A percentile compares a stretch with the other conserved stretches of the same genome.
These are phyloP conservation scores for Rhizopogon roseolus DNA, from an alignment of 768 basidiomycete species.

Conservation along the genomic window DNA sequence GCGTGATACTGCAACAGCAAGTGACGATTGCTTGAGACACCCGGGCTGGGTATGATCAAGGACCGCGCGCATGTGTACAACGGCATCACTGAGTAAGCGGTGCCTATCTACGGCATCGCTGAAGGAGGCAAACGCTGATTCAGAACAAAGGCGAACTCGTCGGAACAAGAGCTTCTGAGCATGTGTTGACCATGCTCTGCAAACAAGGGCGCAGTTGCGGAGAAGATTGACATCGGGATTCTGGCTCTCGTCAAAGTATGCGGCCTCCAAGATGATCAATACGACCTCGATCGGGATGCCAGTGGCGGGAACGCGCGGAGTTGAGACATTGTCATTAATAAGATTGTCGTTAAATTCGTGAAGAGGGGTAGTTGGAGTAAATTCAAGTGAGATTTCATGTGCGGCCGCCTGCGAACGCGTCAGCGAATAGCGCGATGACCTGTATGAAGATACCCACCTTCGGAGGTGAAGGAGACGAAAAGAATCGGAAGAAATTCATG, in stretches of 20 bases:
- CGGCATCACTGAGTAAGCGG: constrained; percentile 47
- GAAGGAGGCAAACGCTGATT: constrained; percentile 52
- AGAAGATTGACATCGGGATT: constrained; percentile 40
- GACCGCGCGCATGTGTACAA: constrained; percentile 48
- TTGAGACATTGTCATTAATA: too few species aligned
- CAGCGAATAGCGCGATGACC: neutral
- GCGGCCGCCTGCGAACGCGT: constrained; percentile 23
- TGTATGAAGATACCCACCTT: constrained; percentile 15
- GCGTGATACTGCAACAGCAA: constrained; percentile 51
- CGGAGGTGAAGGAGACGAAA: constrained; percentile 16
- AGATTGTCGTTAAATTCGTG: constrained; percentile 12
- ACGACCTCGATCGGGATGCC: constrained; percentile 61
- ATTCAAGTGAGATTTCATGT: constrained; percentile 35
- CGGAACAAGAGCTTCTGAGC: constrained; percentile 65
- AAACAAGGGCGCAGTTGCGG: constrained; percentile 55
- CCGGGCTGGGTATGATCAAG: constrained; percentile 68
- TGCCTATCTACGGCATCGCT: constrained; percentile 42
- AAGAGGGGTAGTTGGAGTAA: constrained; percentile 25
- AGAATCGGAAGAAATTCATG: constrained; percentile 22
- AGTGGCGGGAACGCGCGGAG: constrained; percentile 17
- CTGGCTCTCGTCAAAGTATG: constrained; percentile 35
- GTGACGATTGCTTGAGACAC: constrained; percentile 48
- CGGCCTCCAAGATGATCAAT: constrained; percentile 56
- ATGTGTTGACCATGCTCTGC: constrained; percentile 57
- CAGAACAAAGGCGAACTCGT: constrained; percentile 48